Percentiles rank a stretch among this genome's conserved stretches.
Evolutionary conservation across 2,329 filamentous ascomycete genomes (phyloP).

Genomic region (Onygenales sp.): DNA sequence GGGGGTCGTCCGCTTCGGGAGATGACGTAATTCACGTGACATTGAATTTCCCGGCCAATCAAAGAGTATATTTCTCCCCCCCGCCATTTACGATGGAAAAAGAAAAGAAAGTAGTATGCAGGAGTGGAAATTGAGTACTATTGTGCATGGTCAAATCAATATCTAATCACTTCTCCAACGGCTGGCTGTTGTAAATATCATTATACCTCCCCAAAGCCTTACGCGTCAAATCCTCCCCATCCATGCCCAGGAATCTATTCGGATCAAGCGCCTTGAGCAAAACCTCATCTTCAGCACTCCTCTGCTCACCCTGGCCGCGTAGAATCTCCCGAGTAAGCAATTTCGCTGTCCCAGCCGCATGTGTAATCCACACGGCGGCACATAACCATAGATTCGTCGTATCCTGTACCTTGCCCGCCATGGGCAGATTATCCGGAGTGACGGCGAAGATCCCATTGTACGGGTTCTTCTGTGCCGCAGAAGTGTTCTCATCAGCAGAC

Average conservation of each 20-base stretch:
- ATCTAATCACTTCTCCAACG: not conserved
- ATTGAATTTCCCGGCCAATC: not conserved
- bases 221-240: slow-evolving; percentile 11
- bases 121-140: no score
- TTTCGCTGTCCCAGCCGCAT: slow-evolving; percentile 24
- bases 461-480: slow-evolving; percentile 8
- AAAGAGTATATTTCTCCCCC: no score
- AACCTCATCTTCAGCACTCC: slow-evolving; percentile 9
- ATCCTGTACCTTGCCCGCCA: slow-evolving; percentile 19
- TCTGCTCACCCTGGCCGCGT: slow-evolving; percentile 4
- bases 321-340: slow-evolving; percentile 13
- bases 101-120: no score
- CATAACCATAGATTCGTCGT: slow-evolving; percentile 20
- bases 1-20: not conserved
- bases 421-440: slow-evolving; percentile 26
- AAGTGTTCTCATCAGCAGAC: not conserved
- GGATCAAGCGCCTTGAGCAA: slow-evolving; percentile 16
- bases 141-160: not conserved
- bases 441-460: slow-evolving; percentile 27
- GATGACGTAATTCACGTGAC: not conserved
- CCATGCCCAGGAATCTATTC: slow-evolving; percentile 16
- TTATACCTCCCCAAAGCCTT: slow-evolving; percentile 22
- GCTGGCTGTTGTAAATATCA: slow-evolving; percentile 20
- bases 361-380: slow-evolving; percentile 27
- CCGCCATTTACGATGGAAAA: no score